phyloP scores from a whole-genome alignment of 1,139 yeast genomes.

The Scheffersomyces titani region DNA sequence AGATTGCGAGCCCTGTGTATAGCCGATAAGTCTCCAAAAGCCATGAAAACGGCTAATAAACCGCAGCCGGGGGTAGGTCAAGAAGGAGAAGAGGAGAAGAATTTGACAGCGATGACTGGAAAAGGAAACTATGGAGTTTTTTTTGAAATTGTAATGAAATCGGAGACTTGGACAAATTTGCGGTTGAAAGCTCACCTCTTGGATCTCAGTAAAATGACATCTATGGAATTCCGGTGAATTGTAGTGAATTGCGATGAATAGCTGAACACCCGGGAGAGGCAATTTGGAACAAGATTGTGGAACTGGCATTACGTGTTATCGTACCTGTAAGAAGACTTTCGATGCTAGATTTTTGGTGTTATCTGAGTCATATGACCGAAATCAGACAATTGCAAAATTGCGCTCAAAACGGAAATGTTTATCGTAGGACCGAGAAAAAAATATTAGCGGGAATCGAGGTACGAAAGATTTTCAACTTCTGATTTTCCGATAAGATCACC shows the following conservation, averaged over 20 bases:
- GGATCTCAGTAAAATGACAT: neutral
- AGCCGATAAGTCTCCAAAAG: neutral
- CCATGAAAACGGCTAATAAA: neutral
- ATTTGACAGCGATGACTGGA: neutral
- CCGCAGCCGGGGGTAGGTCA: neutral
- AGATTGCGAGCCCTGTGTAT: neutral
- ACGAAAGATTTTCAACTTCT: neutral
- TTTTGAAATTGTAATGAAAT: neutral
- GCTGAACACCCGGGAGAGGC: neutral
- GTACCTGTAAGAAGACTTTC: neutral
- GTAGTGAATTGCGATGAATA: neutral
- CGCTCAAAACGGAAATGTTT: neutral
- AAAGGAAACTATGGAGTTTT: no score
- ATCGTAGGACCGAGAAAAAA: neutral
- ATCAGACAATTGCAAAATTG: neutral
- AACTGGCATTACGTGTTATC: neutral
- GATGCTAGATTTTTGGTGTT: neutral
- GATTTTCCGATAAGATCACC: neutral
- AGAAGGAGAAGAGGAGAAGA: neutral
- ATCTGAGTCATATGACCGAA: neutral
- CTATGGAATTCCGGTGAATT: neutral
- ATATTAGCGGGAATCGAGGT: neutral
- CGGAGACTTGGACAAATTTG: neutral
- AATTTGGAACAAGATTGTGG: neutral
- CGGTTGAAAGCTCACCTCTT: neutral